phyloP scores from a whole-genome alignment of 257 asterid species.

The Cruciata laevipes region DNA sequence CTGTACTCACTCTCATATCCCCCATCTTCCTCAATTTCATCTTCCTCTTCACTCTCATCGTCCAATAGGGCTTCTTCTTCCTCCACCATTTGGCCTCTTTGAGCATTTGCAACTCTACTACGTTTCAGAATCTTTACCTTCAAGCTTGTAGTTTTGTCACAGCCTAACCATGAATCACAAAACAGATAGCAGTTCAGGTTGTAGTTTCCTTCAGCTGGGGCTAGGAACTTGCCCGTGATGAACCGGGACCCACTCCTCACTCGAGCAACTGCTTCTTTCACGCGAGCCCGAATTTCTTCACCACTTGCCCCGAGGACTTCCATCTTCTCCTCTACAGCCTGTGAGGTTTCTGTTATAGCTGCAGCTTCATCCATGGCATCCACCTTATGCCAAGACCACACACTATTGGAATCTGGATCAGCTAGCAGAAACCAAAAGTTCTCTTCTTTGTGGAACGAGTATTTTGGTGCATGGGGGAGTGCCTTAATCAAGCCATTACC shows the following conservation, averaged over 20 bases:
- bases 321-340: conserved; percentile 58
- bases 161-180: conserved; percentile 85
- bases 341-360: conserved; percentile 60
- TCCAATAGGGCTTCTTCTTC: conserved; percentile 27
- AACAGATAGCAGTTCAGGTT: conserved; percentile 60
- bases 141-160: conserved; percentile 43
- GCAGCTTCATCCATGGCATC: conserved; percentile 55
- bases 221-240: conserved; percentile 67
- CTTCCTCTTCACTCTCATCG: conserved; percentile 53
- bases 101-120: conserved; percentile 60
- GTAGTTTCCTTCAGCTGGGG: conserved; percentile 61
- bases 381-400: conserved; percentile 75
- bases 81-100: conserved; percentile 34
- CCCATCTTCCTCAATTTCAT: conserved; percentile 56
- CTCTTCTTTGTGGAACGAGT: conserved; percentile 83
- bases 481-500: conserved; percentile 59
- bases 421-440: conserved; percentile 87
- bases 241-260: conserved; percentile 67
- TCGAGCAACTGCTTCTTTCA: conserved; percentile 53
- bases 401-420: conserved; percentile 52
- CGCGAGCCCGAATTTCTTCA: conserved; percentile 48
- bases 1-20: conserved; percentile 81
- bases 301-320: conserved; percentile 51
- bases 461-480: conserved; percentile 68
- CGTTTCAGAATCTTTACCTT: conserved; percentile 56